These are phyloP conservation scores for Mycena venus DNA, from an alignment of 768 basidiomycete genomes.

Conservation along the genomic window DNA sequence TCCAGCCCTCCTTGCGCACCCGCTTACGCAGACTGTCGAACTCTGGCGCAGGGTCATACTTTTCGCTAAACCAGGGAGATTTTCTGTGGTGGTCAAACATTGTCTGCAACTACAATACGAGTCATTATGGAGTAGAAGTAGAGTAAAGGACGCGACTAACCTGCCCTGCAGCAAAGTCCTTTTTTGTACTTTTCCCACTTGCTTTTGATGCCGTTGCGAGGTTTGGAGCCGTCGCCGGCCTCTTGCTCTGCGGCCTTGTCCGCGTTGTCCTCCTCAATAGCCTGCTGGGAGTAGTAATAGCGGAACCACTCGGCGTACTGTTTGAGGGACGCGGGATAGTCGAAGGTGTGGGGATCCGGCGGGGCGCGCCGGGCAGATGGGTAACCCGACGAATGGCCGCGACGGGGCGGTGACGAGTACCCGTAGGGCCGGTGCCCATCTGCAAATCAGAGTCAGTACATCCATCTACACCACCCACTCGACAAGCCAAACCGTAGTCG, in stretches of 20 bases:
- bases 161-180: conserved; percentile 89
- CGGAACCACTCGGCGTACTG: conserved; percentile 93
- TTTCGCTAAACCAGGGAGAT: conserved; percentile 97
- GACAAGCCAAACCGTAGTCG: conserved; percentile 75
- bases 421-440: conserved; percentile 64
- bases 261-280: conserved; percentile 84
- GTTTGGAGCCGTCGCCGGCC: conserved; percentile 85
- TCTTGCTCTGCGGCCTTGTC: conserved; percentile 90
- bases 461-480: not conserved
- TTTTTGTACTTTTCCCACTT: conserved; percentile 96
- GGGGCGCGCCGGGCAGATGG: conserved; percentile 72
- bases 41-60: conserved; percentile 87
- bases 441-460: conserved; percentile 42
- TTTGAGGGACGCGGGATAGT: conserved; percentile 85
- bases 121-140: conserved; percentile 34
- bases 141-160: conserved; percentile 63
- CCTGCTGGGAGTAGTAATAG: conserved; percentile 79
- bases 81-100: conserved; percentile 96
- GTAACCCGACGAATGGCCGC: conserved; percentile 64
- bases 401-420: conserved; percentile 71
- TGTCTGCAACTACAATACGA: conserved; percentile 85
- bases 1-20: conserved; percentile 89
- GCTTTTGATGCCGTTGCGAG: conserved; percentile 84
- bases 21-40: conserved; percentile 79
- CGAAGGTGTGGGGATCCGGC: conserved; percentile 84